Conservation (phyloP, 306 rosid species). For the Begonia fuchsioides region DNA sequence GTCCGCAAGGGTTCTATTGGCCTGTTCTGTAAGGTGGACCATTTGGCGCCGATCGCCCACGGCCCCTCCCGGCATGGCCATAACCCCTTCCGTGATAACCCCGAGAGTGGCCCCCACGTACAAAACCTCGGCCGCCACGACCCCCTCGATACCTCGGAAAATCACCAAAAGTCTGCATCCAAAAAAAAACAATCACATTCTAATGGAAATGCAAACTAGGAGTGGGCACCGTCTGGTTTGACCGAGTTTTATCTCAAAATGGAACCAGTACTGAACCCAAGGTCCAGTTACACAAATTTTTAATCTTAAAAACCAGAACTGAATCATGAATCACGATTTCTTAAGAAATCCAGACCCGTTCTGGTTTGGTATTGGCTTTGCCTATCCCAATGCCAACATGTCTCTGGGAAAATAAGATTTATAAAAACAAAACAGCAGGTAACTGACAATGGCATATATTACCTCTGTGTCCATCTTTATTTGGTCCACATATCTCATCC, state of each 20-base stretch:
- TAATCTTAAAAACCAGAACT: no score
- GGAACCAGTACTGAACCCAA: no score
- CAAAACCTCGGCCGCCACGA: constrained; percentile 58
- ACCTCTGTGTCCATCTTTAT: constrained; percentile 82
- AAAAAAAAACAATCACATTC: constrained; percentile 7
- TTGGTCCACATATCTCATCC: constrained; percentile 73
- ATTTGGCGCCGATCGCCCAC: constrained; percentile 45
- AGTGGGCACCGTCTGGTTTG: no score
- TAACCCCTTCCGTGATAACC: constrained; percentile 70
- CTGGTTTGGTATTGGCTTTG: no score
- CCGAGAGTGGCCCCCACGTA: constrained; percentile 65
- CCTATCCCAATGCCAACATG: no score
- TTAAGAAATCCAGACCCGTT: no score
- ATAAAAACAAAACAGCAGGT: no score
- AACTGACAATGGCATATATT: neutral
- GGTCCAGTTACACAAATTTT: no score
- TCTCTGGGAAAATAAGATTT: neutral
- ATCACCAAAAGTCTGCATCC: constrained; percentile 85
- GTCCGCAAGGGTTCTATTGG: neutral
- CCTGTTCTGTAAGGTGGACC: constrained; percentile 18
- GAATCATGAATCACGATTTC: no score
- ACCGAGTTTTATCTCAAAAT: no score
- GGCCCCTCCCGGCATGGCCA: constrained; percentile 55
- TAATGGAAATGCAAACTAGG: neutral
- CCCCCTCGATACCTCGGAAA: constrained; percentile 71